phyloP scores from a whole-genome alignment of 2,329 filamentous ascomycete species.

The Fusarium devonianum region DNA sequence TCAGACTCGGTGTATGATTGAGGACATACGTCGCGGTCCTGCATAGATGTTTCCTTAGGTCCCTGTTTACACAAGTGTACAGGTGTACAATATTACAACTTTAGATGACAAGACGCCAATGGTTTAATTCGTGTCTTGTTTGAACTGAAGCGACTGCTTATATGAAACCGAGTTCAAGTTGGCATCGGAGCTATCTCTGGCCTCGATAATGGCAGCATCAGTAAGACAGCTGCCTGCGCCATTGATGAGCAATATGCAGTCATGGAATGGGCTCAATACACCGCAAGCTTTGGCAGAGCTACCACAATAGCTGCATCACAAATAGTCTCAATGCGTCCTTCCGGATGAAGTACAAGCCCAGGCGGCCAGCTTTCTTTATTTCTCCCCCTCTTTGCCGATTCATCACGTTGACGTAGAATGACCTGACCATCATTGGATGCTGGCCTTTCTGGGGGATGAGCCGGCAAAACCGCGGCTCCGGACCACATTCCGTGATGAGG shows the following conservation, averaged over 20 bases:
- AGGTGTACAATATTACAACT: constrained; percentile 62
- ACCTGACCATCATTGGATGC: constrained; percentile 28
- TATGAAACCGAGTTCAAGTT: too few species aligned
- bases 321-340: too few species aligned
- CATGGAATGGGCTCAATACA: too few species aligned
- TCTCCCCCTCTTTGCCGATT: not conserved
- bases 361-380: too few species aligned
- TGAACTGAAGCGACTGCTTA: constrained; percentile 6
- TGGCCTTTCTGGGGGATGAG: constrained; percentile 9
- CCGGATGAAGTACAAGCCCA: too few species aligned
- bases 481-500: not conserved
- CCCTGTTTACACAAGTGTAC: constrained; percentile 56
- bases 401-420: constrained; percentile 31
- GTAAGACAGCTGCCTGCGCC: too few species aligned
- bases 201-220: not conserved
- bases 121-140: constrained; percentile 24
- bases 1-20: constrained; percentile 49
- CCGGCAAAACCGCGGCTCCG: constrained; percentile 37
- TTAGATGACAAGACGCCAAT: constrained; percentile 52
- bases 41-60: constrained; percentile 60
- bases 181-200: not conserved
- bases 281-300: too few species aligned
- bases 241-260: constrained; percentile 12
- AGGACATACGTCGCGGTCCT: constrained; percentile 52
- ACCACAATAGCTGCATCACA: too few species aligned